These are phyloP conservation scores for Nakazawaea populi DNA, from an alignment of 805 yeast species.

Conservation along the genomic window DNA sequence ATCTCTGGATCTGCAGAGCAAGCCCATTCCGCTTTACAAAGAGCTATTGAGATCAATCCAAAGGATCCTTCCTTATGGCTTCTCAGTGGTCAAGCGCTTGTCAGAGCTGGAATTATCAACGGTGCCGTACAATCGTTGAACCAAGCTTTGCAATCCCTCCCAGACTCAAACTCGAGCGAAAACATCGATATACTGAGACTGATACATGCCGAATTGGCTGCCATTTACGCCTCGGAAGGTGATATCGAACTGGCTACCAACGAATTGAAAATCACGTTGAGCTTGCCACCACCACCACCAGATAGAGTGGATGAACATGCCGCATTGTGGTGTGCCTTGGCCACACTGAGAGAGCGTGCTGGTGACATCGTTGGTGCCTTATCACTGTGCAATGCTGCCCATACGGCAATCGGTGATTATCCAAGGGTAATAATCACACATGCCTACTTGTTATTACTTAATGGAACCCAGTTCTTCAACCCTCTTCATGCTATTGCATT, in stretches of 20 bases:
- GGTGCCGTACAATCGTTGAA: conserved; percentile 44
- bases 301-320: conserved; percentile 39
- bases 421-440: conserved; percentile 41
- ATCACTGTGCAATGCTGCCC: conserved; percentile 42
- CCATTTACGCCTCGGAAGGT: conserved; percentile 45
- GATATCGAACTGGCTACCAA: conserved; percentile 42
- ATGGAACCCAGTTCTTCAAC: conserved; percentile 22
- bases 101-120: conserved; percentile 33
- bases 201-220: conserved; percentile 51
- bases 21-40: conserved; percentile 42
- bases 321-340: conserved; percentile 47
- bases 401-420: conserved; percentile 35
- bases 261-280: conserved; percentile 44
- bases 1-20: conserved; percentile 41
- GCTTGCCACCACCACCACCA: conserved; percentile 43
- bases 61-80: conserved; percentile 43
- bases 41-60: conserved; percentile 32
- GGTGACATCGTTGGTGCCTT: conserved; percentile 45
- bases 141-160: conserved; percentile 36
- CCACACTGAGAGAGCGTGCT: conserved; percentile 44
- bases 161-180: conserved; percentile 24
- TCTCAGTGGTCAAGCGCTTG: conserved; percentile 42
- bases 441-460: conserved; percentile 41
- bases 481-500: conserved; percentile 31
- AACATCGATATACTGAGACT: conserved; percentile 44